A percentile compares a stretch with the other conserved stretches of the same genome.
Evolutionary conservation across 805 yeast species (phyloP).

Genomic region (Hanseniaspora lachancei): DNA sequence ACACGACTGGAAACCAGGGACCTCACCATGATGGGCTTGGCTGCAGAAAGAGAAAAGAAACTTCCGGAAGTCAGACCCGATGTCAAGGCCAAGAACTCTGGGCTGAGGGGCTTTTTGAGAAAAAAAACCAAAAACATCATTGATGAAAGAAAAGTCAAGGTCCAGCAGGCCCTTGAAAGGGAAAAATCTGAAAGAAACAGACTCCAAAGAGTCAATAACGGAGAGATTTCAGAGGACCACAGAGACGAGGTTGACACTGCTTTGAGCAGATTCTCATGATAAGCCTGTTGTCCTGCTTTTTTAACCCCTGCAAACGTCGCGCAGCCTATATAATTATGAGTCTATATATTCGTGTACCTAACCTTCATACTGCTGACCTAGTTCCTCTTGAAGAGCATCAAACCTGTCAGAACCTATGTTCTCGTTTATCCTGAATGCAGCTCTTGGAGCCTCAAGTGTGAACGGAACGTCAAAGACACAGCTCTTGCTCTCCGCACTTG

Average conservation of each 20-base stretch:
- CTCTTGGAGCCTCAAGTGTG: not conserved
- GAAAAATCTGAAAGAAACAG: conserved; percentile 62
- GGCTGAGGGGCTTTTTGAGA: conserved; percentile 64
- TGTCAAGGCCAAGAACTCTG: conserved; percentile 68
- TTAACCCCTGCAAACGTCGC: too few relatives aligned
- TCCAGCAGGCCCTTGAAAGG: conserved; percentile 56
- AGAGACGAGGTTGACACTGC: conserved; percentile 32
- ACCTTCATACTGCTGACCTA: conserved; percentile 5
- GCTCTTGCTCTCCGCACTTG: conserved; percentile 64
- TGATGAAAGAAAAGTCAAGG: conserved; percentile 68
- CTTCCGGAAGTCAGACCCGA: conserved; percentile 53
- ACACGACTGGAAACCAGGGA: conserved; percentile 54
- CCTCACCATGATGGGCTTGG: conserved; percentile 32
- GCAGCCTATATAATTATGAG: not conserved
- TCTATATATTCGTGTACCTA: not conserved
- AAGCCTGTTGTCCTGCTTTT: too few relatives aligned
- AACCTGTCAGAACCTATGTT: conserved; percentile 16
- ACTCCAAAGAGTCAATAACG: conserved; percentile 32
- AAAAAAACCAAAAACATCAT: conserved; percentile 75
- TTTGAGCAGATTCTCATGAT: conserved; percentile 28
- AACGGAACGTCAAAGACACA: conserved; percentile 43
- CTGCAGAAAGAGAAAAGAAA: conserved; percentile 30
- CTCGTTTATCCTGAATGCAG: not conserved
- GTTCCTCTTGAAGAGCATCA: conserved; percentile 16
- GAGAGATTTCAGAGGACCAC: conserved; percentile 43